Conservation (phyloP, 2,329 filamentous ascomycete genomes). For the Coniochaeta prunicola region DNA sequence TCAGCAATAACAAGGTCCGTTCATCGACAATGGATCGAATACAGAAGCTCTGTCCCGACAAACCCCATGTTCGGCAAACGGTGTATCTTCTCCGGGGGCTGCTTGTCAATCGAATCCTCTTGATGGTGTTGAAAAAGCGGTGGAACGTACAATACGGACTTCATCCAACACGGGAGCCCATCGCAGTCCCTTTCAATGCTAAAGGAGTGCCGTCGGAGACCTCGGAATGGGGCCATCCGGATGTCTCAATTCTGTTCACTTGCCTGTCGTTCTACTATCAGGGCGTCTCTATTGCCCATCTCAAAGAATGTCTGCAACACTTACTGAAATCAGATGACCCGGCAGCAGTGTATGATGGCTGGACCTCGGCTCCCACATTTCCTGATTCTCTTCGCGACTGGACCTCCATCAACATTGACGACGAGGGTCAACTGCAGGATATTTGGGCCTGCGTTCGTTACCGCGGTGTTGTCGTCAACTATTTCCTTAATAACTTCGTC, state of each 20-base stretch:
- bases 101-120: slow-evolving; percentile 50
- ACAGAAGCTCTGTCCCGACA: slow-evolving; percentile 24
- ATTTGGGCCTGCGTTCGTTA: slow-evolving; percentile 44
- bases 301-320: slow-evolving; percentile 39
- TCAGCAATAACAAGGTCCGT: slow-evolving; percentile 6
- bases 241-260: slow-evolving; percentile 59
- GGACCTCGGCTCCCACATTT: slow-evolving; percentile 30
- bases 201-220: slow-evolving; percentile 57
- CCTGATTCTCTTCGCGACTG: slow-evolving; percentile 41
- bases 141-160: slow-evolving; percentile 63
- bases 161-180: slow-evolving; percentile 43
- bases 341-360: slow-evolving; percentile 45
- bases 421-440: slow-evolving; percentile 39
- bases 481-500: slow-evolving; percentile 56
- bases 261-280: slow-evolving; percentile 61
- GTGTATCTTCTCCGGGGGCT: slow-evolving; percentile 57
- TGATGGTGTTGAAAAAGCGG: slow-evolving; percentile 52
- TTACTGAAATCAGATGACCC: slow-evolving; percentile 51
- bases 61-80: slow-evolving; percentile 19
- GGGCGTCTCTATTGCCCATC: slow-evolving; percentile 42
- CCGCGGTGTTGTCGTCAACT: slow-evolving; percentile 45
- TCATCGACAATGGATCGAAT: slow-evolving; percentile 7
- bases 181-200: slow-evolving; percentile 60
- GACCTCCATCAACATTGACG: slow-evolving; percentile 52
- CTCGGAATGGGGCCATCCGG: slow-evolving; percentile 61